A percentile compares a stretch with the other conserved stretches of the same genome.
Evolutionary conservation across 2,329 filamentous ascomycete species (phyloP).

Genomic region (Xylaria polymorpha): DNA sequence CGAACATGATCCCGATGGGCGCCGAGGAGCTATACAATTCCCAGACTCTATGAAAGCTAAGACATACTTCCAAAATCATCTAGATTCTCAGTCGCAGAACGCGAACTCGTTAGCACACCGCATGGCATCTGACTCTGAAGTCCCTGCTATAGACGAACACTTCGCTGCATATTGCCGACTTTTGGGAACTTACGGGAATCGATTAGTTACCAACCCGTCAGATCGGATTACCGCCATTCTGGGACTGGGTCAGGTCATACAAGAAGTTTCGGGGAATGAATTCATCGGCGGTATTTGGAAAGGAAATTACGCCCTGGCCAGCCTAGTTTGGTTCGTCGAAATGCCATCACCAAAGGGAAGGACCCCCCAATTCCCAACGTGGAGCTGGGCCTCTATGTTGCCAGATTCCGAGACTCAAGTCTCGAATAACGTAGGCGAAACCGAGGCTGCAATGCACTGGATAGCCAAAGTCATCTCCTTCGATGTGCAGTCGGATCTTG

Average conservation of each 20-base stretch:
- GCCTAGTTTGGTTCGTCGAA: constrained; percentile 1
- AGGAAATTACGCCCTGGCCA: not conserved
- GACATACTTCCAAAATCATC: not conserved
- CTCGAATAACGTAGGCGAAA: constrained; percentile 10
- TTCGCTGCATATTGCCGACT: constrained; percentile 2
- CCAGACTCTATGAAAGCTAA: constrained; percentile 11
- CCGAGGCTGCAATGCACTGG: constrained; percentile 6
- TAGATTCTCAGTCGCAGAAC: not conserved
- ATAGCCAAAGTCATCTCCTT: constrained; percentile 12
- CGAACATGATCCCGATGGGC: constrained; percentile 22
- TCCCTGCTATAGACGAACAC: not conserved
- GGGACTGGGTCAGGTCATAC: not conserved
- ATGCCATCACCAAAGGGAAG: constrained; percentile 8
- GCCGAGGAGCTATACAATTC: constrained; percentile 5
- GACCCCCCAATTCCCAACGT: not conserved
- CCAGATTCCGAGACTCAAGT: constrained; percentile 5
- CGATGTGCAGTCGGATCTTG: constrained; percentile 14
- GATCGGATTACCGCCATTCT: constrained; percentile 5
- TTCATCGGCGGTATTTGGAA: constrained; percentile 1
- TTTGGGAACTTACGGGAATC: not conserved
- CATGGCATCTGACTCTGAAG: not conserved
- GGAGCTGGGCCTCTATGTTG: constrained; percentile 20
- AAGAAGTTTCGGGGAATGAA: not conserved
- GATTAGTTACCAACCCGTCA: not conserved
- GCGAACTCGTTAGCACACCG: not conserved